Conservation (phyloP, 2,329 filamentous ascomycete species). For the Penicillium sp. region DNA sequence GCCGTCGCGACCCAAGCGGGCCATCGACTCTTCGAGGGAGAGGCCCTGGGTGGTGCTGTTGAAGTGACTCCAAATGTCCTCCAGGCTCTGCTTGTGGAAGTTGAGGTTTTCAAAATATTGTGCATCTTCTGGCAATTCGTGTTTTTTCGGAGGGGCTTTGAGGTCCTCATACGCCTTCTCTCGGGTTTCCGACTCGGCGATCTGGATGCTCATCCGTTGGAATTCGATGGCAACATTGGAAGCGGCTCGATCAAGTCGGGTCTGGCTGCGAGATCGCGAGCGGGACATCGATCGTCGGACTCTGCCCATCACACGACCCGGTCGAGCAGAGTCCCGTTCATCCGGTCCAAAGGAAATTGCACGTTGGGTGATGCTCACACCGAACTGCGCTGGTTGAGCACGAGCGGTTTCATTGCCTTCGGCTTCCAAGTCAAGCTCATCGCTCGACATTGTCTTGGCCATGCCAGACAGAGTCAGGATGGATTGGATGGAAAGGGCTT, state of each 20-base stretch:
- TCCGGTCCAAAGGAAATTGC: constrained; percentile 1
- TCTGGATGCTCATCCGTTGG: constrained; percentile 1
- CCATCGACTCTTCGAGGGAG: background rate
- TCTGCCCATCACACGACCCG: background rate
- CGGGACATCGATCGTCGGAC: background rate
- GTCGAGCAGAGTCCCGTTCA: background rate
- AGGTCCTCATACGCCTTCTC: background rate
- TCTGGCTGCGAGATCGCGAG: constrained; percentile 2
- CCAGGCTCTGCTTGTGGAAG: background rate
- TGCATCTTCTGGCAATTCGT: background rate
- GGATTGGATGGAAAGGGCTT: background rate
- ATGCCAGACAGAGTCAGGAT: background rate
- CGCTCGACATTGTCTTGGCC: background rate
- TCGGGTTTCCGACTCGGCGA: background rate
- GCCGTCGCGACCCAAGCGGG: background rate
- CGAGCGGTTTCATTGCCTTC: background rate
- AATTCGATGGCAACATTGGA: constrained; percentile 1
- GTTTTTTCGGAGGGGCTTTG: background rate
- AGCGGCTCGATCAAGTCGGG: background rate
- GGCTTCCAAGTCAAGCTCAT: background rate
- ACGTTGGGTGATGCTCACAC: background rate
- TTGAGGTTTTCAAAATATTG: background rate
- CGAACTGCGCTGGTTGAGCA: background rate
- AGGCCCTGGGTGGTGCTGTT: background rate
- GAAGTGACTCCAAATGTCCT: background rate